phyloP scores from a whole-genome alignment of 371 early-diverging fungal genomes.

The Catenaria anguillulae region DNA sequence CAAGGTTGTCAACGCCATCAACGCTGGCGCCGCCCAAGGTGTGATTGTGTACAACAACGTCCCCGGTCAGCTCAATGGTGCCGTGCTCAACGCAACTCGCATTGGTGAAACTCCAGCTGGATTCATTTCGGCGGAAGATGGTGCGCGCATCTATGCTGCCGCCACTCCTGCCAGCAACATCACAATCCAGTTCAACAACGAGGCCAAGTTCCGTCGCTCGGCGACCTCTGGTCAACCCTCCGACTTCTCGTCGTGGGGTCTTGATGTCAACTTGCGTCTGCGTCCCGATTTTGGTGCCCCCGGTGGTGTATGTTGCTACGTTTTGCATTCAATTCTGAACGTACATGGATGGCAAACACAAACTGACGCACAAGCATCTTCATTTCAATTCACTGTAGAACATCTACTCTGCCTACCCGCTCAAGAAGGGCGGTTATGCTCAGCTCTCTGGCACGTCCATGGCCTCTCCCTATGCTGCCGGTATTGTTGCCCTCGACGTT shows the following conservation, averaged over 20 bases:
- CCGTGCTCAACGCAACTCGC: neutral
- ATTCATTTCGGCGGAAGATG: neutral
- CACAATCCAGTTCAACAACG: neutral
- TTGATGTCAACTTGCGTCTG: conserved; percentile 46
- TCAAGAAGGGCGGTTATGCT: no score
- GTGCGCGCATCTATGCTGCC: neutral
- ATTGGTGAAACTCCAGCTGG: neutral
- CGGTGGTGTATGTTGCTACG: no score
- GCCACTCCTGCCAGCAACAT: neutral
- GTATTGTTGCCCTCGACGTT: no score
- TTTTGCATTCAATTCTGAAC: no score
- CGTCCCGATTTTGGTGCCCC: conserved; percentile 33
- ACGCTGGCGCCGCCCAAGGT: conserved; percentile 50
- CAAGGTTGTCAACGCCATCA: conserved; percentile 30
- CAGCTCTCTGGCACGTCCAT: no score
- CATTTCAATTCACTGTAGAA: no score
- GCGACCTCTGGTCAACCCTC: conserved; percentile 33
- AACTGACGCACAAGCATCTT: no score
- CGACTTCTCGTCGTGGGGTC: conserved; percentile 47
- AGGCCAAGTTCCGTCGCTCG: conserved; percentile 9
- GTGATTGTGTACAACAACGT: conserved; percentile 33
- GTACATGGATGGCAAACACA: no score
- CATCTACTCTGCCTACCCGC: no score
- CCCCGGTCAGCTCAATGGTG: neutral
- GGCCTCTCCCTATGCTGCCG: no score